A percentile compares a stretch with the other conserved stretches of the same genome.
phyloP scores from a whole-genome alignment of 140 eudicot genomes.

The Ambrosia hybrid region DNA sequence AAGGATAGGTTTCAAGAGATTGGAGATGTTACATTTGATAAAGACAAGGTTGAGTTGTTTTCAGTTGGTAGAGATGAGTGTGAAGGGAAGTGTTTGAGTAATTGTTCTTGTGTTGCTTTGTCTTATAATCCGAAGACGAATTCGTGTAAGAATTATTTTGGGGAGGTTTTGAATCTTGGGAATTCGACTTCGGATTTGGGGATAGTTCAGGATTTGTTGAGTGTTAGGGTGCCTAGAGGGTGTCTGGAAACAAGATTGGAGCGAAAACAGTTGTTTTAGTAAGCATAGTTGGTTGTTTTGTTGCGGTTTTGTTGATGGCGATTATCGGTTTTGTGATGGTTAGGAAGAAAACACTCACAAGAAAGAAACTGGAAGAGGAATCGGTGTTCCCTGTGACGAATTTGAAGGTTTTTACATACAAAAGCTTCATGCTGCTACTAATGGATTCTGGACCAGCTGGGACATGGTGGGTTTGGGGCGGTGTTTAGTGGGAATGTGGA shows the following conservation, averaged over 20 bases:
- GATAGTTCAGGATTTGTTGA: constrained; percentile 35
- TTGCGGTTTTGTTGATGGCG: constrained; percentile 28
- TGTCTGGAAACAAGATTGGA: constrained; percentile 20
- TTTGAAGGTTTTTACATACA: constrained; percentile 75
- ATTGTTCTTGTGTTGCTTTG: constrained; percentile 72
- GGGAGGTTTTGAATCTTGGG: constrained; percentile 58
- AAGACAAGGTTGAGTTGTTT: constrained; percentile 31
- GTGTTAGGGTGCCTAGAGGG: constrained; percentile 47
- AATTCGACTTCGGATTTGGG: constrained; percentile 58
- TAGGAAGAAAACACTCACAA: constrained; percentile 41
- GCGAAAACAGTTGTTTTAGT: constrained; percentile 24
- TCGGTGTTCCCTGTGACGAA: constrained; percentile 57
- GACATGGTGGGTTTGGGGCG: constrained; percentile 96
- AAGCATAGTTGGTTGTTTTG: constrained; percentile 37
- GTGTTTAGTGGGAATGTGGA: constrained; percentile 76
- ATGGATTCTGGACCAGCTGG: constrained; percentile 56
- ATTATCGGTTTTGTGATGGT: constrained; percentile 25
- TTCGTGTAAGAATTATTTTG: constrained; percentile 60
- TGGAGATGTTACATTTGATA: constrained; percentile 58
- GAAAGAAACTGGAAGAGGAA: constrained; percentile 54
- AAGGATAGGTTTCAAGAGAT: constrained; percentile 53
- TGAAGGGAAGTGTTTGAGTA: constrained; percentile 55
- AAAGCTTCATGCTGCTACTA: not conserved
- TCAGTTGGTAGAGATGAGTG: constrained; percentile 48
- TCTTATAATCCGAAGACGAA: constrained; percentile 42